A percentile compares a stretch with the other conserved stretches of the same genome.
Conservation (phyloP, 805 yeast genomes). For the Schizosaccharomyces pombe region DNA sequence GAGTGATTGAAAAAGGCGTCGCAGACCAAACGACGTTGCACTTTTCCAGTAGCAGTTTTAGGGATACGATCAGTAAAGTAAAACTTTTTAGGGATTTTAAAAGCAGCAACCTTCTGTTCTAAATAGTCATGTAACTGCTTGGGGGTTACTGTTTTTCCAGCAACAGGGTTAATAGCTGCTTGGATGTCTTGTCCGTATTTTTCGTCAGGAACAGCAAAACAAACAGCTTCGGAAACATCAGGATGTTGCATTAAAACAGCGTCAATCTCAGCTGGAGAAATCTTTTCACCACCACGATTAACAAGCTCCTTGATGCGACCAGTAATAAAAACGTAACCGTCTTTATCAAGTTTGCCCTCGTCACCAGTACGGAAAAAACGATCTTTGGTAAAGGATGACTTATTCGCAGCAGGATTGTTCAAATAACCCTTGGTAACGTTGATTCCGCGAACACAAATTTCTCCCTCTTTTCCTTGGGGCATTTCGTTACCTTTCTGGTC, state of each 20-base stretch:
- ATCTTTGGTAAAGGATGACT: constrained; percentile 32
- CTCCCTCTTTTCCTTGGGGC: constrained; percentile 35
- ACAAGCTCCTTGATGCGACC: constrained; percentile 55
- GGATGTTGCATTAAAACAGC: constrained; percentile 36
- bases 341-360: constrained; percentile 38
- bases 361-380: constrained; percentile 62
- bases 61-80: constrained; percentile 40
- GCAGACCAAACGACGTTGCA: constrained; percentile 44
- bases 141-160: constrained; percentile 16
- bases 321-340: constrained; percentile 36
- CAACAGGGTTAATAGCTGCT: constrained; percentile 39
- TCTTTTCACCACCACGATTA: constrained; percentile 59
- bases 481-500: constrained; percentile 27
- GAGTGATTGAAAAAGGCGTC: constrained; percentile 20
- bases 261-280: constrained; percentile 50
- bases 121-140: constrained; percentile 27
- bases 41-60: constrained; percentile 58
- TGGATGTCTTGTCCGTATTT: constrained; percentile 51
- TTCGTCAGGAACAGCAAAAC: constrained; percentile 42
- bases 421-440: constrained; percentile 52
- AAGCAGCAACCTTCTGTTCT: constrained; percentile 25
- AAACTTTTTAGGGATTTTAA: constrained; percentile 37
- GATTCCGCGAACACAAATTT: constrained; percentile 41
- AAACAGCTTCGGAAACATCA: constrained; percentile 43
- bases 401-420: constrained; percentile 48